Evolutionary conservation across 352 stramenopile genomes (phyloP).

Genomic region (Pythium myriotylum): DNA sequence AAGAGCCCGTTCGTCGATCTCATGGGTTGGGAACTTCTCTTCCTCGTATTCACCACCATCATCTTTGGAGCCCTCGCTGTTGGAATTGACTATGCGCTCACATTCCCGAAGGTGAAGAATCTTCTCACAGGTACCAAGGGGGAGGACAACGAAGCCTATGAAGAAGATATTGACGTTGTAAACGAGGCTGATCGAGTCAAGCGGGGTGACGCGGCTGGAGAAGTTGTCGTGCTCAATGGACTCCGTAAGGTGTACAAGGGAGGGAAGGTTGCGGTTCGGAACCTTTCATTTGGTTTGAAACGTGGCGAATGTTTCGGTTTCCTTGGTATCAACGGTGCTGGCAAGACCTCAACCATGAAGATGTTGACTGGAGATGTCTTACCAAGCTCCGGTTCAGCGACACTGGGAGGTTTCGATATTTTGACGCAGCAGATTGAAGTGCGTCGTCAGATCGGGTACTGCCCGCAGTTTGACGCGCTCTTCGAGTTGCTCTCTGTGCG

Average conservation of each 20-base stretch:
- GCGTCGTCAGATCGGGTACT: slow-evolving; percentile 89
- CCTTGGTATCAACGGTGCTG: slow-evolving; percentile 83
- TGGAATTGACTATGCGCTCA: slow-evolving; percentile 55
- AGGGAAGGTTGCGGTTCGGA: slow-evolving; percentile 71
- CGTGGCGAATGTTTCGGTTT: slow-evolving; percentile 93
- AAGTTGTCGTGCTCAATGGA: slow-evolving; percentile 52
- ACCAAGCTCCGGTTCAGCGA: slow-evolving; percentile 48
- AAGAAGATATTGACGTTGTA: slow-evolving; percentile 27
- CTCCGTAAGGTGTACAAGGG: slow-evolving; percentile 90
- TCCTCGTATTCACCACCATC: slow-evolving; percentile 41
- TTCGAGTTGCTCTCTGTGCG: slow-evolving; percentile 81
- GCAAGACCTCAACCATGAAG: slow-evolving; percentile 83
- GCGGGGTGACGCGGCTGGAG: slow-evolving; percentile 29
- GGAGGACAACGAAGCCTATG: slow-evolving; percentile 18
- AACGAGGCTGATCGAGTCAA: slow-evolving; percentile 23
- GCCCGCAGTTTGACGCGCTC: slow-evolving; percentile 90
- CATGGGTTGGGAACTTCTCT: slow-evolving; percentile 68
- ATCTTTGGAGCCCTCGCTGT: slow-evolving; percentile 51
- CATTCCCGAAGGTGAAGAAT: slow-evolving; percentile 50
- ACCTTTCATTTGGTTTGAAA: slow-evolving; percentile 72
- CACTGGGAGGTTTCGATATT: slow-evolving; percentile 71
- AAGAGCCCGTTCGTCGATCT: slow-evolving; percentile 62
- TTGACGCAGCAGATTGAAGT: slow-evolving; percentile 68
- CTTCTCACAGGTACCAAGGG: slow-evolving; percentile 12
- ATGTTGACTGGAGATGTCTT: slow-evolving; percentile 88